Conservation (phyloP, 305 asterid genomes). For the Rubia tinctorum region DNA sequence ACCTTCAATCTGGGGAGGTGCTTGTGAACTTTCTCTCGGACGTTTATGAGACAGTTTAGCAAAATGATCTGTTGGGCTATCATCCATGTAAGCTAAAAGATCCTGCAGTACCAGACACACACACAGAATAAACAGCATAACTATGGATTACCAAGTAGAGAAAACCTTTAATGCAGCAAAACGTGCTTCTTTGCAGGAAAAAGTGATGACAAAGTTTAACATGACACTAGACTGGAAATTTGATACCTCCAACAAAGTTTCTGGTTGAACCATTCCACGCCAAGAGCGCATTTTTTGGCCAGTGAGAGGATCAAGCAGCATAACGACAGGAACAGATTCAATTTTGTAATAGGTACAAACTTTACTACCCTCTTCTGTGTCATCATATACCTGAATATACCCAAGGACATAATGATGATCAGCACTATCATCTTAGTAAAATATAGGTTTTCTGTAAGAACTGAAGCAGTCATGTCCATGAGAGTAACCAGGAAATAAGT, state of each 20-base stretch:
- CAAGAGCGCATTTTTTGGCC: conserved; percentile 95
- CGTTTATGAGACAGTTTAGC: conserved; percentile 72
- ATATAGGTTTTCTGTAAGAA: background rate
- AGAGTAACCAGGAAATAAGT: background rate
- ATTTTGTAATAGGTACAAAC: conserved; percentile 86
- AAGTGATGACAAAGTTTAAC: background rate
- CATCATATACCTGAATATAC: conserved; percentile 63
- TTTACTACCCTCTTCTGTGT: conserved; percentile 96
- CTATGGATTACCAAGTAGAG: background rate
- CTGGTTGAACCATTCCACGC: conserved; percentile 98
- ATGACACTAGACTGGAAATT: conserved; percentile 5
- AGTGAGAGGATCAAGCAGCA: conserved; percentile 88
- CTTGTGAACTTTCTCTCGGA: conserved; percentile 66
- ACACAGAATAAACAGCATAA: background rate
- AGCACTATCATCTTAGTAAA: background rate
- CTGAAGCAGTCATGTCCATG: background rate
- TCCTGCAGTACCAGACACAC: conserved; percentile 49
- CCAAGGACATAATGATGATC: conserved; percentile 18
- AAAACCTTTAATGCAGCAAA: background rate
- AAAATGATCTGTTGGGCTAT: conserved; percentile 82
- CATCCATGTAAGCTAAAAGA: conserved; percentile 84
- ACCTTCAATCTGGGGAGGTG: conserved; percentile 34
- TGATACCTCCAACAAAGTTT: conserved; percentile 81
- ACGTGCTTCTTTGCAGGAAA: background rate
- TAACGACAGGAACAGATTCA: conserved; percentile 71